A percentile compares a stretch with the other conserved stretches of the same genome.
phyloP scores from a whole-genome alignment of 73 alveolate species.

The Stentor roeselii region DNA sequence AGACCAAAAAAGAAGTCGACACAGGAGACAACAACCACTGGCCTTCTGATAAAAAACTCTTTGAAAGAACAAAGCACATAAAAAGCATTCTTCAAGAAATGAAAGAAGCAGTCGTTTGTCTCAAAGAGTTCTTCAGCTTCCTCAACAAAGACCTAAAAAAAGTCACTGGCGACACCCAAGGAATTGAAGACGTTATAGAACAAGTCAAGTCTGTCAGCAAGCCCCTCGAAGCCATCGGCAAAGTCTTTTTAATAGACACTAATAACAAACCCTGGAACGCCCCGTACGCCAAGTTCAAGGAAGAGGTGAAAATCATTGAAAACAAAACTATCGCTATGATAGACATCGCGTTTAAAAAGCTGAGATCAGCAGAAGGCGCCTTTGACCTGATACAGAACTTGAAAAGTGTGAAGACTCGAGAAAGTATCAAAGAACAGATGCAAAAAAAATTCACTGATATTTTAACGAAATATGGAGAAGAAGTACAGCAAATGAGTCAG shows the following conservation, averaged over 20 bases:
- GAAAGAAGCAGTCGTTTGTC: slow-evolving; percentile 76
- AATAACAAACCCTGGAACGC: slow-evolving; percentile 81
- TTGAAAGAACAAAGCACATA: slow-evolving; percentile 90
- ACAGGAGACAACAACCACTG: slow-evolving; percentile 71
- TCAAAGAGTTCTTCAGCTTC: slow-evolving; percentile 79
- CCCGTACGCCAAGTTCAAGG: slow-evolving; percentile 77
- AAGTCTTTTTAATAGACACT: slow-evolving; percentile 72
- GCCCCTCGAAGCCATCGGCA: slow-evolving; percentile 82
- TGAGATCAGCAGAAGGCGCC: slow-evolving; percentile 97
- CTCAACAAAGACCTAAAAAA: slow-evolving; percentile 93
- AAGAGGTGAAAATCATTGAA: slow-evolving; percentile 77
- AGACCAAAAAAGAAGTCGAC: slow-evolving; percentile 86
- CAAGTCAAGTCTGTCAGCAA: slow-evolving; percentile 84
- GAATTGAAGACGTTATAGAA: slow-evolving; percentile 85
- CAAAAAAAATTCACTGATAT: slow-evolving; percentile 89
- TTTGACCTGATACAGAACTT: slow-evolving; percentile 91
- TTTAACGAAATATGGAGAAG: slow-evolving; percentile 75
- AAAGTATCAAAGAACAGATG: slow-evolving; percentile 84
- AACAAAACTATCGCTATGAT: slow-evolving; percentile 84
- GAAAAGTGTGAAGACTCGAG: slow-evolving; percentile 88
- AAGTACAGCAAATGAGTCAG: slow-evolving; percentile 83
- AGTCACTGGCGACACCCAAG: slow-evolving; percentile 92
- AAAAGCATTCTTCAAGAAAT: slow-evolving; percentile 73
- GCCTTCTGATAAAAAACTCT: slow-evolving; percentile 90
- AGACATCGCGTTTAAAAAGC: slow-evolving; percentile 87